Percentiles rank a stretch among this genome's conserved stretches.
These are phyloP conservation scores for Zygosaccharomyces gambellarensis DNA, from an alignment of 805 yeast genomes.

Conservation along the genomic window DNA sequence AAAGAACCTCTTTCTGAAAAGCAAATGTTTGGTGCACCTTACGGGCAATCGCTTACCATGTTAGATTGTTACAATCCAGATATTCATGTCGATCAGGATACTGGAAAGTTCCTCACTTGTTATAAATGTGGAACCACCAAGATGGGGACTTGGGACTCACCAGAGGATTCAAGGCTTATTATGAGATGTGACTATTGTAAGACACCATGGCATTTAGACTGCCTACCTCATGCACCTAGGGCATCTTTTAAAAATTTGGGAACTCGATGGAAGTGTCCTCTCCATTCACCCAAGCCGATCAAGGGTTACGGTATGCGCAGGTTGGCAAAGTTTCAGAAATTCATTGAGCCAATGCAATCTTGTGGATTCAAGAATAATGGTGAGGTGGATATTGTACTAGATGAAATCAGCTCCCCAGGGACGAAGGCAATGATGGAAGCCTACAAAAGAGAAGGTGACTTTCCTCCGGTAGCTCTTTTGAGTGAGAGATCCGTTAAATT, in stretches of 20 bases:
- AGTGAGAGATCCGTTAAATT: constrained; percentile 28
- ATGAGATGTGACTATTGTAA: constrained; percentile 81
- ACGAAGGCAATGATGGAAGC: constrained; percentile 23
- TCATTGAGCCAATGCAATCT: constrained; percentile 50
- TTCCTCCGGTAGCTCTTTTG: constrained; percentile 23
- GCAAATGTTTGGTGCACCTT: constrained; percentile 45
- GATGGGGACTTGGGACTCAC: constrained; percentile 40
- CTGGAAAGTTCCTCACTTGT: constrained; percentile 66
- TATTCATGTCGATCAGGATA: constrained; percentile 55
- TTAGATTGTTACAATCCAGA: constrained; percentile 48
- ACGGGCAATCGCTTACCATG: constrained; percentile 33
- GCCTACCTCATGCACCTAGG: constrained; percentile 67
- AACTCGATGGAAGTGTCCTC: constrained; percentile 86
- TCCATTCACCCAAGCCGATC: constrained; percentile 50
- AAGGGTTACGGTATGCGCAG: constrained; percentile 36
- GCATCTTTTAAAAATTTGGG: constrained; percentile 69
- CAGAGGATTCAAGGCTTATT: constrained; percentile 45
- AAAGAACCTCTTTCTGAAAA: constrained; percentile 37
- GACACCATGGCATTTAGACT: constrained; percentile 83
- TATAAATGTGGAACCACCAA: constrained; percentile 73
- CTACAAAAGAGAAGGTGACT: constrained; percentile 13
- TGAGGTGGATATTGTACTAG: constrained; percentile 51
- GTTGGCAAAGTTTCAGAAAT: constrained; percentile 46
- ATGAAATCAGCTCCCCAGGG: constrained; percentile 33
- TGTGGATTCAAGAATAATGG: constrained; percentile 52